Conservation (phyloP, 2,329 filamentous ascomycete genomes). For the Beauveria medogensis region DNA sequence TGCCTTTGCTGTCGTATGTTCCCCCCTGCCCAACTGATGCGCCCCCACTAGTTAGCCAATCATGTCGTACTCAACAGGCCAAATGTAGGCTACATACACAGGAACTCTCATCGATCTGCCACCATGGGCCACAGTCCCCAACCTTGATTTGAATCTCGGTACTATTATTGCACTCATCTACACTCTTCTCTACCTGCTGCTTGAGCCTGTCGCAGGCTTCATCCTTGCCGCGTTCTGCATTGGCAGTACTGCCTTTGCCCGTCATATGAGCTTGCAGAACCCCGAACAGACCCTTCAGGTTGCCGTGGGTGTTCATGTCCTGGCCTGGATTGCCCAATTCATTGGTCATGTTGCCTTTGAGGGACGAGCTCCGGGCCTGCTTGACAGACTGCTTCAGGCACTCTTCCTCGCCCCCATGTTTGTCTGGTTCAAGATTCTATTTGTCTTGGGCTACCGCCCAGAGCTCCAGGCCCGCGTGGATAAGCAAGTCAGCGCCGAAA, state of each 20-base stretch:
- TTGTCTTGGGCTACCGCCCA: slow-evolving; percentile 80
- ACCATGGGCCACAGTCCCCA: slow-evolving; percentile 57
- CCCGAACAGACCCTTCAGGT: slow-evolving; percentile 40
- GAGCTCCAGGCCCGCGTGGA: slow-evolving; percentile 78
- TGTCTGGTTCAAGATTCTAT: slow-evolving; percentile 92
- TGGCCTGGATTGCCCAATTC: slow-evolving; percentile 84
- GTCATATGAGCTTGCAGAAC: slow-evolving; percentile 59
- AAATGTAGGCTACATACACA: slow-evolving; percentile 48
- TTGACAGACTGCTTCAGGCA: slow-evolving; percentile 89
- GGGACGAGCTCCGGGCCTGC: slow-evolving; percentile 74
- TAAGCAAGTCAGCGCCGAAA: slow-evolving; percentile 64
- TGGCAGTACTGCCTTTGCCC: slow-evolving; percentile 63
- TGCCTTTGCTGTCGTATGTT: slow-evolving; percentile 58
- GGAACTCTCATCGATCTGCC: slow-evolving; percentile 58
- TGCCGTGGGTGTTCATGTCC: slow-evolving; percentile 60
- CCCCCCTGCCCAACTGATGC: slow-evolving; percentile 1
- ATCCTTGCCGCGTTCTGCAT: slow-evolving; percentile 70
- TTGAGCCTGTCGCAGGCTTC: slow-evolving; percentile 87
- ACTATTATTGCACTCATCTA: slow-evolving; percentile 61
- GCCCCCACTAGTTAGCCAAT: neutral
- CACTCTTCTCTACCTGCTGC: slow-evolving; percentile 73
- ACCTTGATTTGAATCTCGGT: slow-evolving; percentile 57
- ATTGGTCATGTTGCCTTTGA: slow-evolving; percentile 86
- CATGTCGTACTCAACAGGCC: slow-evolving; percentile 7
- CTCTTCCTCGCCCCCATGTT: slow-evolving; percentile 91